Evolutionary conservation across 2,329 filamentous ascomycete species (phyloP), one percentile per base, ranked within the genome.

Genomic region (Acarospora socialis): DNA sequence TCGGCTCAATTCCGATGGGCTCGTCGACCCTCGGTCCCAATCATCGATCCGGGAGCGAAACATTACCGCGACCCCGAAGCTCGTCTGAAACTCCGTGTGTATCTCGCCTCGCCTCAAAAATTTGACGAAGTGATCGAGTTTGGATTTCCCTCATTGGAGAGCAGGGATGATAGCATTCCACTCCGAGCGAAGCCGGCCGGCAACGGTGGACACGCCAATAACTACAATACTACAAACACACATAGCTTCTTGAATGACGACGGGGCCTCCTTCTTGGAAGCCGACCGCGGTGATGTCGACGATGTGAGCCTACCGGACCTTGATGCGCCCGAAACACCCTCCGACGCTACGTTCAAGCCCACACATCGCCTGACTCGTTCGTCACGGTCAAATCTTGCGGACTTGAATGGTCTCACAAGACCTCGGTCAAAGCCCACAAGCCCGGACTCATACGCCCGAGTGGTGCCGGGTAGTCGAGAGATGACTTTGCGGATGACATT

Each of bases 401-500:
- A 32, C 12, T 18, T 22, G 9, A 12, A 18, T n/a, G n/a, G n/a
- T n/a, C n/a, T 8, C 8, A 22, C 21, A 22, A 22, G 8, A 22
- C 10, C 21, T 22, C 21, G 21, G 8, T 22, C 34, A 22, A 7
- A 32, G 31, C 44, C 32, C n/a, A 13, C 18, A 33, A 5, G 8
- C 9, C 31, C 50, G 6, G 55, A 61, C 30, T 39, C 49, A 17
- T 59, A 67, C 44, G 55, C 60, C 7, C 67, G 71, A 28, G 63
- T 62, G 4, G 57, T 69, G 2, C 59, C 66, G 0, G 65, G 68
- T 20, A 77, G 72, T 34, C 70, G 86, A 20, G 86, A 95, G 54
- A 94, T 94, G 86, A 95, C 90, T 3, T 59, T 95, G 29, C 81
- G 86, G 29, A 92, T 95, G 84, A 95, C 87, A 0, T 67, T 95